Evolutionary conservation across 306 rosid species (phyloP).

Genomic region (Acacia acuminata): DNA sequence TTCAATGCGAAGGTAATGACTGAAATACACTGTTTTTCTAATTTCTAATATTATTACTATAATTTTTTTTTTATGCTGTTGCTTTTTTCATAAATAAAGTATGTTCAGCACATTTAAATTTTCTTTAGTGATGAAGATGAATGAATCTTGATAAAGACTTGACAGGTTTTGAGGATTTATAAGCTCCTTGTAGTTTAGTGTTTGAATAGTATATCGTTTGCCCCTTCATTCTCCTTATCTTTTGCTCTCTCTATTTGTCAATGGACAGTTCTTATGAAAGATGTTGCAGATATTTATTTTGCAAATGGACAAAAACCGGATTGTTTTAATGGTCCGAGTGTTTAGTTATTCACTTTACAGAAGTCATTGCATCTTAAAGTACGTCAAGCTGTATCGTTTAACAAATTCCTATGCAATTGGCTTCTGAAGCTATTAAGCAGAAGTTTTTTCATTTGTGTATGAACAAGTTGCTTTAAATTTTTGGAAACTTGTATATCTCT

Average conservation of each 20-base stretch:
- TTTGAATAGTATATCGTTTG: not conserved
- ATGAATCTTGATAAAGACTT: not conserved
- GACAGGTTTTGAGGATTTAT: not conserved
- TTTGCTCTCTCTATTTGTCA: not conserved
- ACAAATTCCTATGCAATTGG: not conserved
- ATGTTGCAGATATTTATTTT: not conserved
- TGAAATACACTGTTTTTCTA: constrained; percentile 13
- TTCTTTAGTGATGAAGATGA: not conserved
- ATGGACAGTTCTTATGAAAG: not conserved
- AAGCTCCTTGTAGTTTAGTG: not conserved
- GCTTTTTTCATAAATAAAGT: not conserved
- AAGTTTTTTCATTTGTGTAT: not conserved
- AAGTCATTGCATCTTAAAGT: not conserved
- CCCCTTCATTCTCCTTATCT: not conserved
- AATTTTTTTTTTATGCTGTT: not conserved
- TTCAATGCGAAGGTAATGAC: constrained; percentile 69
- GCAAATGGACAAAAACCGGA: not conserved
- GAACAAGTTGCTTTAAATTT: constrained; percentile 32
- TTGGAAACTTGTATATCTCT: constrained; percentile 6
- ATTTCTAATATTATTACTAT: not conserved
- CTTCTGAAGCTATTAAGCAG: not conserved
- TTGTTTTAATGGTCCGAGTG: not conserved
- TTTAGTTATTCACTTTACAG: not conserved
- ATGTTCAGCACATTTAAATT: constrained; percentile 4
- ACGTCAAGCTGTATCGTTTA: not conserved